Conservation (phyloP, 1,284 basidiomycete genomes). For the Boletus semigastroideus region DNA sequence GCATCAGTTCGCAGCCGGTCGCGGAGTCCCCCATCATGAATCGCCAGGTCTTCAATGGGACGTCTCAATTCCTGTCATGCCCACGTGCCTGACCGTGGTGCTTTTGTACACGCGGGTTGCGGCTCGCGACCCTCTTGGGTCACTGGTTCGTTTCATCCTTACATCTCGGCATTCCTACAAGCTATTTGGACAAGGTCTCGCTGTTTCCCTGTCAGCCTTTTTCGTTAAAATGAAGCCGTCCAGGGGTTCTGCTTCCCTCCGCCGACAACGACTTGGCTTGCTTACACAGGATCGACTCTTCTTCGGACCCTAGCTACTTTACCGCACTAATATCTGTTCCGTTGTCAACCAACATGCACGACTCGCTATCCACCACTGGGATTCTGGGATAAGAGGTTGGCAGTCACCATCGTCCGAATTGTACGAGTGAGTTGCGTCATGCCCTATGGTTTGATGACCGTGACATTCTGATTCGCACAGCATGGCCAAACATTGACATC, state of each 20-base stretch:
- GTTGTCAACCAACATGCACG: slow-evolving; percentile 4
- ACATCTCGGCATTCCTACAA: slow-evolving; percentile 1
- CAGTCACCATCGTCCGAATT: too few relatives aligned
- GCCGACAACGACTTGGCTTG: slow-evolving; percentile 12
- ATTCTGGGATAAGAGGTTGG: too few relatives aligned
- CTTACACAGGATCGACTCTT: slow-evolving; percentile 7
- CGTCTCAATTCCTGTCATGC: slow-evolving; percentile 9
- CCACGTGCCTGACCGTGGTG: slow-evolving; percentile 20
- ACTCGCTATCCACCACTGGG: slow-evolving; percentile 1
- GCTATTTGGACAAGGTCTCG: not conserved
- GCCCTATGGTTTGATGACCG: not conserved
- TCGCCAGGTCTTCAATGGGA: slow-evolving; percentile 6
- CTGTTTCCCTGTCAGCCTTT: slow-evolving; percentile 11
- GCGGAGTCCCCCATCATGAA: not conserved
- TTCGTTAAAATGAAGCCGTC: slow-evolving; percentile 8
- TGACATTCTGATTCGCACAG: slow-evolving; percentile 18
- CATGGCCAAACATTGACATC: slow-evolving; percentile 11
- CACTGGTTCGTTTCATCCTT: slow-evolving; percentile 19
- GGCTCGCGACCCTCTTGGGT: not conserved
- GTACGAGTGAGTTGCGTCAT: not conserved
- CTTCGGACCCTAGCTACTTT: not conserved
- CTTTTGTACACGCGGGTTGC: not conserved
- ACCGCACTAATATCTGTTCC: slow-evolving; percentile 8
- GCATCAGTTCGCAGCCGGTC: not conserved
- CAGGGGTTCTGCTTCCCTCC: slow-evolving; percentile 12